Evolutionary conservation across 768 basidiomycete species (phyloP).

Genomic region (Trametes villosa): DNA sequence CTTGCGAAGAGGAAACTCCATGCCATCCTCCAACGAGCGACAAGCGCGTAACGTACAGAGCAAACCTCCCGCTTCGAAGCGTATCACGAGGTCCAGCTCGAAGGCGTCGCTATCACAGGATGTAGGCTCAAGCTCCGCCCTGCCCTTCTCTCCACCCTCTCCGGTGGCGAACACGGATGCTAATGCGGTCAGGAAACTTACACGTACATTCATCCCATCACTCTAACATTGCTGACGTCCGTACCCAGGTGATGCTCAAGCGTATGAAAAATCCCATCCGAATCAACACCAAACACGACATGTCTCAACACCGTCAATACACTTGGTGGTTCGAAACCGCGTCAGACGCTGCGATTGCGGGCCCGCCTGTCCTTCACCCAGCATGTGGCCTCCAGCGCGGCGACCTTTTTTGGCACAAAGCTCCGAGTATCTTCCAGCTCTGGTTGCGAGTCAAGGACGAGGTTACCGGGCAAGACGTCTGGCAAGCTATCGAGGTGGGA

Average conservation of each 20-base stretch:
- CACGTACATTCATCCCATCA: neutral
- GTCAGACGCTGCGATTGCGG: neutral
- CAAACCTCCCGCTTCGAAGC: neutral
- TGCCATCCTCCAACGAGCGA: neutral
- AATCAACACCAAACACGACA: neutral
- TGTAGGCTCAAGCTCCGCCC: neutral
- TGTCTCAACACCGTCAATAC: neutral
- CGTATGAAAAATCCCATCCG: neutral
- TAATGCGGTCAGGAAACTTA: neutral
- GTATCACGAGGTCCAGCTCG: neutral
- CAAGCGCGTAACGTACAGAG: neutral
- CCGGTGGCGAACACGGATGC: too few relatives aligned
- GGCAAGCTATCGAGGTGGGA: neutral
- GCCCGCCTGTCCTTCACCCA: neutral
- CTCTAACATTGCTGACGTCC: neutral
- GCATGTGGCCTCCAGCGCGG: neutral
- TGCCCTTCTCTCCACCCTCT: too few relatives aligned
- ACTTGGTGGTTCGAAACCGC: slow-evolving; percentile 4
- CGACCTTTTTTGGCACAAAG: neutral
- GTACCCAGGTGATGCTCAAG: neutral
- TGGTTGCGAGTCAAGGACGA: neutral
- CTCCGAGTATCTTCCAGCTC: neutral
- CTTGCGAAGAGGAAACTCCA: neutral
- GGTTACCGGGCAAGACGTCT: neutral
- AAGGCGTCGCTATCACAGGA: neutral